phyloP scores from a whole-genome alignment of 2,329 filamentous ascomycete genomes.

The Alternaria hordeiaustralica region DNA sequence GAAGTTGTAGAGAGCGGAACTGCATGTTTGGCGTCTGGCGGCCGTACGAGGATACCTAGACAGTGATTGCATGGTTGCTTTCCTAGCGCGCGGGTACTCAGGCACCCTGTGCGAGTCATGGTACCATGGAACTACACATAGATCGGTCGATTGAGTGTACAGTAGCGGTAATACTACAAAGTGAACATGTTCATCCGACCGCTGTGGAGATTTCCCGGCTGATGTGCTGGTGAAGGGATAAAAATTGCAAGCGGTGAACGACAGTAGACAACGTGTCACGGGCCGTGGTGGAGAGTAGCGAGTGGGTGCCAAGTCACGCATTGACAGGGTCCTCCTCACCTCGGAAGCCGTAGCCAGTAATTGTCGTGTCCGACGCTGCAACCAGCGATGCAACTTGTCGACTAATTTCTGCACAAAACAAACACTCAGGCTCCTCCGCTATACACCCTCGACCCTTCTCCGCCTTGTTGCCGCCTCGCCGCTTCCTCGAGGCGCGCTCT shows the following conservation, averaged over 20 bases:
- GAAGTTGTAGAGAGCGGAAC: slow-evolving; percentile 53
- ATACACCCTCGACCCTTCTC: neutral
- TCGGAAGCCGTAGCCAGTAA: neutral
- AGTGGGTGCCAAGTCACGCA: slow-evolving; percentile 19
- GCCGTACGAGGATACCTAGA: neutral
- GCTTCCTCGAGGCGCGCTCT: neutral
- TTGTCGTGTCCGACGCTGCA: neutral
- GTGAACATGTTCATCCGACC: neutral
- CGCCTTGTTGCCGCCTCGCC: slow-evolving; percentile 1
- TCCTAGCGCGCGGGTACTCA: neutral
- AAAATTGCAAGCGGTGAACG: slow-evolving; percentile 5
- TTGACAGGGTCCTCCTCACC: slow-evolving; percentile 21
- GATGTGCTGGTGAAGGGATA: neutral
- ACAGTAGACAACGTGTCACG: slow-evolving; percentile 8
- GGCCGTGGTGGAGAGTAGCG: slow-evolving; percentile 4
- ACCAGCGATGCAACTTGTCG: slow-evolving; percentile 1
- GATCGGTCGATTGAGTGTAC: slow-evolving; percentile 1
- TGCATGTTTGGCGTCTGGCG: slow-evolving; percentile 1
- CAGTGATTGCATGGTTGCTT: slow-evolving; percentile 7
- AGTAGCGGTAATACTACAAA: neutral
- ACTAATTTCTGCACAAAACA: slow-evolving; percentile 6
- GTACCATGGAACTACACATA: slow-evolving; percentile 1
- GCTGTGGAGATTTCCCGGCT: neutral
- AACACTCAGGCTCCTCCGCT: slow-evolving; percentile 9
- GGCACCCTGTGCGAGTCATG: neutral